phyloP scores from a whole-genome alignment of 2,329 filamentous ascomycete genomes.

The Sarocladiaceae sp. region DNA sequence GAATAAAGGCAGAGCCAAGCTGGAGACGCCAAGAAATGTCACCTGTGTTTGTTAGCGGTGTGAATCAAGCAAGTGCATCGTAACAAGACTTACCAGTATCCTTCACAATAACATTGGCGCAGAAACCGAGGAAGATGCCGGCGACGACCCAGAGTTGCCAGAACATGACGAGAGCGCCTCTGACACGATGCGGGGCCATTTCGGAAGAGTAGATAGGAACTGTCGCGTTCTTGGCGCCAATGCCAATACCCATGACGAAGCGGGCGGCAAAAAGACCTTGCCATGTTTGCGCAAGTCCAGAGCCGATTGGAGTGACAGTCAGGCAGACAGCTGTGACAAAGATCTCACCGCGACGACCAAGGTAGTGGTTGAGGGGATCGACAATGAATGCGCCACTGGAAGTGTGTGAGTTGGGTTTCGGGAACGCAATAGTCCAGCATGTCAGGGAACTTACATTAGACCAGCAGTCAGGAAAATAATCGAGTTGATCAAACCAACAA shows the following conservation, averaged over 20 bases:
- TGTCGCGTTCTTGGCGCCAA: conserved; percentile 60
- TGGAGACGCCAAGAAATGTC: conserved; percentile 57
- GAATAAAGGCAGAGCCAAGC: conserved; percentile 53
- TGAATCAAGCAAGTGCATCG: neutral
- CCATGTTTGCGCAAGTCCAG: conserved; percentile 57
- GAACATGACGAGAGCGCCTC: conserved; percentile 74
- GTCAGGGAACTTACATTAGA: conserved; percentile 45
- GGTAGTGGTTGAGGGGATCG: conserved; percentile 52
- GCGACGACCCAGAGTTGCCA: conserved; percentile 43
- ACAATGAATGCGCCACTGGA: conserved; percentile 42
- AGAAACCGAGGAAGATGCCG: conserved; percentile 44
- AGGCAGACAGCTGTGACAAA: conserved; percentile 50
- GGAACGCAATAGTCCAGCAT: neutral
- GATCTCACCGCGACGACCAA: conserved; percentile 62
- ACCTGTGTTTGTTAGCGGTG: too few relatives aligned
- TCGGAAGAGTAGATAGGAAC: conserved; percentile 72
- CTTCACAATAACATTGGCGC: conserved; percentile 49
- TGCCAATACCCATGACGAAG: conserved; percentile 63
- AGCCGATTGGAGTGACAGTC: conserved; percentile 42
- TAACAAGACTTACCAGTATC: conserved; percentile 33
- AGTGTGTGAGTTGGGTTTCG: conserved; percentile 21
- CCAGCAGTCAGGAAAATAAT: conserved; percentile 42
- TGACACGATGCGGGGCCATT: conserved; percentile 60
- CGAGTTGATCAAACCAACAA: conserved; percentile 28
- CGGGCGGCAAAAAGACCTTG: conserved; percentile 60